Conservation (phyloP, 805 yeast species). For the Jamesozyma piceae region DNA sequence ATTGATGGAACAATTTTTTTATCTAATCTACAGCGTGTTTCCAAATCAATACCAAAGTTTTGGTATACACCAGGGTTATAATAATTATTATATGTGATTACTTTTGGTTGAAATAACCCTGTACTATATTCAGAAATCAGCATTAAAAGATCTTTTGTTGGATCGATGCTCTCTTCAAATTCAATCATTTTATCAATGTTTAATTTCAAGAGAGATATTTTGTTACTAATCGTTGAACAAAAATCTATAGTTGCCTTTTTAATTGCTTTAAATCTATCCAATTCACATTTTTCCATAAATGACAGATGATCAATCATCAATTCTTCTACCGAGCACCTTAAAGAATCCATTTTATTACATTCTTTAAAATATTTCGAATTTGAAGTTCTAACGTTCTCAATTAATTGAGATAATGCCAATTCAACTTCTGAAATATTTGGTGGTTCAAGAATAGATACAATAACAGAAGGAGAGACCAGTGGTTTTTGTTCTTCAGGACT, state of each 20-base stretch:
- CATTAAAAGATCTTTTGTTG: conserved; percentile 56
- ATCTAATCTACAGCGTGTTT: conserved; percentile 61
- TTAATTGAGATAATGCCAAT: conserved; percentile 41
- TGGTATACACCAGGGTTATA: conserved; percentile 59
- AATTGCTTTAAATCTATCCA: conserved; percentile 65
- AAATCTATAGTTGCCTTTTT: conserved; percentile 70
- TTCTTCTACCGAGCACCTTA: conserved; percentile 69
- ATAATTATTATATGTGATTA: conserved; percentile 68
- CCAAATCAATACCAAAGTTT: conserved; percentile 72
- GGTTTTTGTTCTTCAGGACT: background rate
- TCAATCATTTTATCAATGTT: conserved; percentile 52
- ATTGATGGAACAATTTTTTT: conserved; percentile 62
- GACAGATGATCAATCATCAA: conserved; percentile 58
- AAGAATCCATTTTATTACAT: conserved; percentile 50
- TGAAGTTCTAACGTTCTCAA: conserved; percentile 47
- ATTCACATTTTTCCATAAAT: conserved; percentile 76
- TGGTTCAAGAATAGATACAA: background rate
- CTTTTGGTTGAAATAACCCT: conserved; percentile 67
- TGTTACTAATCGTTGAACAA: conserved; percentile 54
- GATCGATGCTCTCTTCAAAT: conserved; percentile 63
- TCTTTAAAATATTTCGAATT: conserved; percentile 48
- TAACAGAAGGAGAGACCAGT: background rate
- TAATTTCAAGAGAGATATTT: conserved; percentile 46
- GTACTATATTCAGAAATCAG: conserved; percentile 60
- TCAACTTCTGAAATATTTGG: conserved; percentile 28